A percentile compares a stretch with the other conserved stretches of the same genome.
Evolutionary conservation across 805 yeast genomes (phyloP).

Genomic region (Yamadazyma scolyti): DNA sequence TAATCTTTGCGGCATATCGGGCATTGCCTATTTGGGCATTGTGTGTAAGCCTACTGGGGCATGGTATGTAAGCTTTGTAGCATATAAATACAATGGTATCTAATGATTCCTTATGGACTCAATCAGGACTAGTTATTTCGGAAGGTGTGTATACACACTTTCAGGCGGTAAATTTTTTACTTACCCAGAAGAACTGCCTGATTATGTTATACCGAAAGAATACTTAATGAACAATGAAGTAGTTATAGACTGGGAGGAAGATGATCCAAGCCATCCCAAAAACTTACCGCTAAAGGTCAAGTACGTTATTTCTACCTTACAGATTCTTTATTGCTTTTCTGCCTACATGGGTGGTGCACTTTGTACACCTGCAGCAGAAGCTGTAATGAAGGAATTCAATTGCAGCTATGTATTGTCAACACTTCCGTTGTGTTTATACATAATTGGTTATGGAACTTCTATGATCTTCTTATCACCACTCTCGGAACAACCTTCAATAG

Average conservation of each 20-base stretch:
- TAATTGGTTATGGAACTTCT: conserved; percentile 59
- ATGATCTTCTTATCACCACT: conserved; percentile 58
- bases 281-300: conserved; percentile 43
- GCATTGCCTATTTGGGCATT: too few relatives aligned
- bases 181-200: conserved; percentile 24
- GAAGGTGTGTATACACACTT: conserved; percentile 24
- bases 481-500: conserved; percentile 51
- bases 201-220: conserved; percentile 27
- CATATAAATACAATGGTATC: too few relatives aligned
- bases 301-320: conserved; percentile 26
- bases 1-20: too few relatives aligned
- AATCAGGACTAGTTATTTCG: conserved; percentile 13
- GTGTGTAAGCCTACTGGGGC: too few relatives aligned
- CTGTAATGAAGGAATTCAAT: conserved; percentile 44
- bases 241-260: conserved; percentile 28
- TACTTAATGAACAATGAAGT: conserved; percentile 10
- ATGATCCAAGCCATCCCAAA: conserved; percentile 54
- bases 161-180: conserved; percentile 19
- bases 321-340: conserved; percentile 4
- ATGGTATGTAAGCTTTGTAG: too few relatives aligned
- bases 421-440: conserved; percentile 52
- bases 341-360: conserved; percentile 56
- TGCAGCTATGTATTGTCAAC: conserved; percentile 43
- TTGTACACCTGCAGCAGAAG: conserved; percentile 47
- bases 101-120: too few relatives aligned